phyloP scores from a whole-genome alignment of 306 rosid genomes.

The Ammopiptanthus mongolicus region DNA sequence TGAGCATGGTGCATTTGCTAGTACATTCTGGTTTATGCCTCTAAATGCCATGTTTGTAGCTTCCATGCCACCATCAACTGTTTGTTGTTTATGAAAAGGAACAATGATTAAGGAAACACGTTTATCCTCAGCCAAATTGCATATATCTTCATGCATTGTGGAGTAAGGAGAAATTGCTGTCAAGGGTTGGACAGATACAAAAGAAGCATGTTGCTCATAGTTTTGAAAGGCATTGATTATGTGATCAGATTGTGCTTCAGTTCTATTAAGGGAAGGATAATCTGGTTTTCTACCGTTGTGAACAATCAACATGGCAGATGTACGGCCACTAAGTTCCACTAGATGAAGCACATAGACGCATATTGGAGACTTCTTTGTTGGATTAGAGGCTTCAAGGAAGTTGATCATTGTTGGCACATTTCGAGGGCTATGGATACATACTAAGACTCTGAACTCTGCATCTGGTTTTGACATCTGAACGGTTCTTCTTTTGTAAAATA shows the following conservation, averaged over 20 bases:
- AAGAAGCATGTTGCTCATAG: conserved; percentile 57
- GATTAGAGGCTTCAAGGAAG: conserved; percentile 80
- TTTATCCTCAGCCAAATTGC: conserved; percentile 76
- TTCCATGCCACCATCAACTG: conserved; percentile 98
- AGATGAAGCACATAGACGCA: conserved; percentile 72
- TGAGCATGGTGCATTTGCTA: conserved; percentile 75
- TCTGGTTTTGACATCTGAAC: conserved; percentile 56
- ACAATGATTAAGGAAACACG: conserved; percentile 63
- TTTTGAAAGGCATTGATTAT: conserved; percentile 78
- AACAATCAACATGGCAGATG: conserved; percentile 95
- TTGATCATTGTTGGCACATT: conserved; percentile 84
- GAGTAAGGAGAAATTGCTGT: conserved; percentile 90
- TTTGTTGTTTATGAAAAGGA: conserved; percentile 90
- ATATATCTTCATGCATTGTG: conserved; percentile 88
- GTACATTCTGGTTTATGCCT: conserved; percentile 66
- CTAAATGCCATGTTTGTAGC: conserved; percentile 63
- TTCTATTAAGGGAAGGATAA: conserved; percentile 47
- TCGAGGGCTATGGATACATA: conserved; percentile 72
- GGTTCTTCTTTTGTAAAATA: conserved; percentile 62
- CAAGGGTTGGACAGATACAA: conserved; percentile 59
- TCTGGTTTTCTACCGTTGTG: conserved; percentile 63
- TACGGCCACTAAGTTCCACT: conserved; percentile 86
- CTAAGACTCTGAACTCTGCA: conserved; percentile 56
- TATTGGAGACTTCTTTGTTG: conserved; percentile 68
- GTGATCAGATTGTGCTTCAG: conserved; percentile 90